Base-by-base conservation (phyloP, 768 basidiomycete genomes). In the Suillus subalutaceus region DNA sequence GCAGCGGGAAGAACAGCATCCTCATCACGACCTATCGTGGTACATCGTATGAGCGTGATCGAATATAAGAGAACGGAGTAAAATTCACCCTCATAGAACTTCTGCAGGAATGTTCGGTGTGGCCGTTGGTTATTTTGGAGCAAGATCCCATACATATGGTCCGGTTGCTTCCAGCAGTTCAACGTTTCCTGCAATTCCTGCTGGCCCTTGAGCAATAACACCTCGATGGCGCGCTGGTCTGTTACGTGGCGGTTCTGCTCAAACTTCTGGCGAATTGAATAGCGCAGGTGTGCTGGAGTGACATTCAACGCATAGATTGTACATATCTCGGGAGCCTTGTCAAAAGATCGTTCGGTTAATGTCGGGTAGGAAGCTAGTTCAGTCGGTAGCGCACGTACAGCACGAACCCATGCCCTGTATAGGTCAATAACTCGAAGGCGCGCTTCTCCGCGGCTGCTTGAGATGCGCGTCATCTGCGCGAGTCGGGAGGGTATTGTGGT, bases 101-200 rank as follows among this genome's bases (percentile, higher is more conserved):
- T 92, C 79, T 94, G 86, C 83, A 95, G 79, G 75, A 95, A 94
- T 26, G 89, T 86, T 63, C 81, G 77, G 65, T 76, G 79, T 6
- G 81, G 81, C 66, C 84, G 82, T 63, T 84, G 79, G 1, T 82
- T 79, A 63, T 74, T 69, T 67, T 84, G 76, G 66, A 93, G 77
- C 60, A 94, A 75, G 41, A 92, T 85, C 3, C 92, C 92, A 77
- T 89, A 78, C 38, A 95, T 81, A 73, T 95, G 93, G 67, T 93
- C 91, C 52, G 83, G 85, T 81, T 93, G 91, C 74, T 96, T 96
- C 96, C 96, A 98, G 72, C 86, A 87, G 75, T 98, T 98, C 84
- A 97, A 83, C 62, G 91, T 90, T 83, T 98, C 97, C 83, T 99
- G 97, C 73, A 88, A 93, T 70, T 98, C 95, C 80, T 89, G 91